These are phyloP conservation scores for Smallanthus sonchifolius DNA, from an alignment of 129 eudicot species.

Conservation along the genomic window DNA sequence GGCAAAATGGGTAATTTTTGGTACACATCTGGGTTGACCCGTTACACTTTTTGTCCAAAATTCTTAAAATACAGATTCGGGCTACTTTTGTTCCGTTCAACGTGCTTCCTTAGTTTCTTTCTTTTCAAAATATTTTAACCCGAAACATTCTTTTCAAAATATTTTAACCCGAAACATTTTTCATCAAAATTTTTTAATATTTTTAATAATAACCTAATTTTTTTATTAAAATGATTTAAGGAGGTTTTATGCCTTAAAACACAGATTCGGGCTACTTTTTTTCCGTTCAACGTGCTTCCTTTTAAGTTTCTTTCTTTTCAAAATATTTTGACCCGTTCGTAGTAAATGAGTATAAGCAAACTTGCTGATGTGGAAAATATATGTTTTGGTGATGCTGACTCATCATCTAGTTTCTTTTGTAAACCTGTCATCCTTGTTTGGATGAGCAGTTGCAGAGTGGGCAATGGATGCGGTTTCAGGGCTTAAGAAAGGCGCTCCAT, in stretches of 20 bases:
- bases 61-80: no score
- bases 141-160: no score
- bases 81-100: no score
- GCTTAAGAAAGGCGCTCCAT: conserved; percentile 77
- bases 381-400: background rate
- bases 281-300: background rate
- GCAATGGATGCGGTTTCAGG: conserved; percentile 83
- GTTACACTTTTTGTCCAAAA: background rate
- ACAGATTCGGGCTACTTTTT: background rate
- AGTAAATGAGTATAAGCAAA: background rate
- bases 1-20: background rate
- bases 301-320: background rate
- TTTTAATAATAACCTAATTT: background rate
- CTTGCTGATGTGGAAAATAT: background rate
- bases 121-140: no score
- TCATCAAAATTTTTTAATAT: no score
- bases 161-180: no score
- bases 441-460: conserved; percentile 82
- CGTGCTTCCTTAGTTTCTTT: no score
- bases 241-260: background rate
- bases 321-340: background rate
- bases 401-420: background rate
- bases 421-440: background rate
- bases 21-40: background rate
- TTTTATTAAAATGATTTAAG: background rate